Percentiles rank a stretch among this genome's conserved stretches.
Conservation (phyloP, 1,284 basidiomycete genomes). For the Xerocomus alliaceus region DNA sequence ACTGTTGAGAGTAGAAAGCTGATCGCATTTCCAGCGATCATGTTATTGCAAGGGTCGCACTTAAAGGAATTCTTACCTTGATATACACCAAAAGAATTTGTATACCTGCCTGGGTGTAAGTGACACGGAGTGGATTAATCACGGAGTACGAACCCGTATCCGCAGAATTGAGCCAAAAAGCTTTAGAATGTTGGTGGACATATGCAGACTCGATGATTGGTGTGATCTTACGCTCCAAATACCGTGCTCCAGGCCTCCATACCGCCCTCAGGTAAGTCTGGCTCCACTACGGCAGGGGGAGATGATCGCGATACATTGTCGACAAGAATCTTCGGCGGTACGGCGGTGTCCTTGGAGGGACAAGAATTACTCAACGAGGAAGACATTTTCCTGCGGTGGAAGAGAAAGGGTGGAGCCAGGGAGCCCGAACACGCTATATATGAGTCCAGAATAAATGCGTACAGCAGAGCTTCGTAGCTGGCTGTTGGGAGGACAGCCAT, state of each 20-base stretch:
- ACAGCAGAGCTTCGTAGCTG: background rate
- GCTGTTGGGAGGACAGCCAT: background rate
- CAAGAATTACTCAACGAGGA: background rate
- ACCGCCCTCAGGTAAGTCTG: slow-evolving; percentile 34
- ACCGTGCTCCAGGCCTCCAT: slow-evolving; percentile 38
- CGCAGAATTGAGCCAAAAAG: slow-evolving; percentile 38
- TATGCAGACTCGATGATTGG: background rate
- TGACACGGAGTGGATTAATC: background rate
- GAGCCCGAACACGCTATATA: slow-evolving; percentile 7
- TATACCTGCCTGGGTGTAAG: slow-evolving; percentile 26
- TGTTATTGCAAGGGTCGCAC: background rate
- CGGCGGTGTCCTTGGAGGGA: slow-evolving; percentile 46
- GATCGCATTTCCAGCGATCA: background rate
- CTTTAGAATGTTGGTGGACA: slow-evolving; percentile 18
- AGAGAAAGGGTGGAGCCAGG: background rate
- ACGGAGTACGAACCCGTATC: slow-evolving; percentile 30
- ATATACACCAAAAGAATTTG: slow-evolving; percentile 39
- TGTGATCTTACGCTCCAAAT: slow-evolving; percentile 32
- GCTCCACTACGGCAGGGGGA: background rate
- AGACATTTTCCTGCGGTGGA: slow-evolving; percentile 12
- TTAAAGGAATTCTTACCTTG: slow-evolving; percentile 35
- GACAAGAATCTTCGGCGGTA: slow-evolving; percentile 37
- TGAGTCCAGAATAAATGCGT: background rate
- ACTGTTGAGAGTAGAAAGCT: slow-evolving; percentile 39
- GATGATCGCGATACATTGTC: slow-evolving; percentile 7